Evolutionary conservation across 768 basidiomycete genomes (phyloP).

Genomic region (Mycena latifolia): DNA sequence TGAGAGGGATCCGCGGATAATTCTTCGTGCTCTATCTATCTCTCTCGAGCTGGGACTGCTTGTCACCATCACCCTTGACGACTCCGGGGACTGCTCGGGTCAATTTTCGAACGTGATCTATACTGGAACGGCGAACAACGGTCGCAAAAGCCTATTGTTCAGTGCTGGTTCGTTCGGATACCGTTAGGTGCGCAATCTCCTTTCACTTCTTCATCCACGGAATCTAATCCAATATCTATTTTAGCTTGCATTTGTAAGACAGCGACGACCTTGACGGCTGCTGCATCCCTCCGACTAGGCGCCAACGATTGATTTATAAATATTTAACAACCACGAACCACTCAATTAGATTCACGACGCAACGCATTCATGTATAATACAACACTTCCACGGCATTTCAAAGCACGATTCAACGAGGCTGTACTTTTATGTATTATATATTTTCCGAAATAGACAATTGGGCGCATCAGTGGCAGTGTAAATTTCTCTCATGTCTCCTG

Average conservation of each 20-base stretch:
- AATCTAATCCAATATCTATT: background rate
- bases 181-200: constrained; percentile 13
- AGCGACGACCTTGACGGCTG: background rate
- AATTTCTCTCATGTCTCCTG: background rate
- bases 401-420: background rate
- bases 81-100: background rate
- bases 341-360: background rate
- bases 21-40: constrained; percentile 53
- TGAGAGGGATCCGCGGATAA: constrained; percentile 46
- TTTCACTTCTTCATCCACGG: background rate
- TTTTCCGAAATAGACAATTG: background rate
- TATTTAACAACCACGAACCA: constrained; percentile 11
- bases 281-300: too few species aligned
- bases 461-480: background rate
- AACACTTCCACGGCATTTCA: background rate
- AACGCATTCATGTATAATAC: constrained; percentile 18
- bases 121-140: constrained; percentile 31
- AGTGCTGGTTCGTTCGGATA: constrained; percentile 15
- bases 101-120: constrained; percentile 15
- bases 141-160: constrained; percentile 19
- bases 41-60: constrained; percentile 54
- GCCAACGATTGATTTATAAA: constrained; percentile 21
- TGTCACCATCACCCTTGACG: constrained; percentile 44
- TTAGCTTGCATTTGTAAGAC: background rate
- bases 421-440: constrained; percentile 8